phyloP scores from a whole-genome alignment of 1,284 basidiomycete species.

The Agroathelia rolfsii region DNA sequence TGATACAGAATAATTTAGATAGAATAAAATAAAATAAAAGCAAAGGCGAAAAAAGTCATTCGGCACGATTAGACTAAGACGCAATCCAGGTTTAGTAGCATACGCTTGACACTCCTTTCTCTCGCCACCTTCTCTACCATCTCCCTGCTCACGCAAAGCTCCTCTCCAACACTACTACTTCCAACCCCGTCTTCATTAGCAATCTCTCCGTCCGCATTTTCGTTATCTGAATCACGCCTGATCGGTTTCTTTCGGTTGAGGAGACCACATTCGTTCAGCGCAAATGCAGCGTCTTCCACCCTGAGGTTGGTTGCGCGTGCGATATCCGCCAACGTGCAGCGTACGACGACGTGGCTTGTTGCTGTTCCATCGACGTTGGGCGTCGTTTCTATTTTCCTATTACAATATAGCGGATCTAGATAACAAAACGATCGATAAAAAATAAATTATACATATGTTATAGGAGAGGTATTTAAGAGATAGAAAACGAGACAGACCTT shows the following conservation, averaged over 20 bases:
- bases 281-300: conserved; percentile 80
- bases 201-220: conserved; percentile 9
- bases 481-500: too few species aligned
- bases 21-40: too few species aligned
- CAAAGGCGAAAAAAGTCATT: too few species aligned
- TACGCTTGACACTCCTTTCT: conserved; percentile 54
- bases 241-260: conserved; percentile 31
- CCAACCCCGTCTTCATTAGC: conserved; percentile 13
- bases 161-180: conserved; percentile 20
- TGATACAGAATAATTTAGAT: too few species aligned
- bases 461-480: too few species aligned
- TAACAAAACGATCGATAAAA: too few species aligned
- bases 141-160: conserved; percentile 56
- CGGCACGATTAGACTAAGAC: conserved; percentile 40
- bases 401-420: too few species aligned
- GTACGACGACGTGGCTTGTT: conserved; percentile 51
- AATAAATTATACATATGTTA: too few species aligned
- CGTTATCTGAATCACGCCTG: conserved; percentile 3
- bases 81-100: conserved; percentile 47
- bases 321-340: conserved; percentile 63
- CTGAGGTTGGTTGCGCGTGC: conserved; percentile 75
- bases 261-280: conserved; percentile 81
- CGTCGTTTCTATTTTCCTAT: conserved; percentile 43
- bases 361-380: conserved; percentile 56
- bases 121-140: conserved; percentile 62